Percentiles rank a stretch among this genome's conserved stretches.
Conservation (phyloP, 139 green algal genomes). For the Deuterostichococcus epilithicus region DNA sequence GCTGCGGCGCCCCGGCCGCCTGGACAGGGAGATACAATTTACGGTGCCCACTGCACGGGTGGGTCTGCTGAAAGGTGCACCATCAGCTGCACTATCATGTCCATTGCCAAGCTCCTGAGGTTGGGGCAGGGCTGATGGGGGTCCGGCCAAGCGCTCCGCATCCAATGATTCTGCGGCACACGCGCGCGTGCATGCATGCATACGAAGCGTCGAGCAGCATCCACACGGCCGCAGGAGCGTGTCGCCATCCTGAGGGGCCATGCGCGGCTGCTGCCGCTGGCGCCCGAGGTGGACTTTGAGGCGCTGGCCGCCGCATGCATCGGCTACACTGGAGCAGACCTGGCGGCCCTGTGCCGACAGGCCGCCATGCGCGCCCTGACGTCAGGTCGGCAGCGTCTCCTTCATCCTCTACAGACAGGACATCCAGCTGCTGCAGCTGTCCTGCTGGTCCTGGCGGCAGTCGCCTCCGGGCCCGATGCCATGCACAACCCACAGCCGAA, state of each 20-base stretch:
- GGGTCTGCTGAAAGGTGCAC: background rate
- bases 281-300: slow-evolving; percentile 56
- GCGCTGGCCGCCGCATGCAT: slow-evolving; percentile 54
- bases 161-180: no score
- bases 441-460: background rate
- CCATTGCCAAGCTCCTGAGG: no score
- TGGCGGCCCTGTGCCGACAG: slow-evolving; percentile 70
- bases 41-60: background rate
- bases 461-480: background rate
- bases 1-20: slow-evolving; percentile 75
- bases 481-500: background rate
- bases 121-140: no score
- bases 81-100: no score
- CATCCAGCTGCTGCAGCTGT: no score
- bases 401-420: no score
- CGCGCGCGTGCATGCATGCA: no score
- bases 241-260: slow-evolving; percentile 52
- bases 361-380: slow-evolving; percentile 69
- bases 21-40: slow-evolving; percentile 80
- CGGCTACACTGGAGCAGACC: slow-evolving; percentile 84
- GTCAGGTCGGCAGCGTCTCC: background rate
- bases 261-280: slow-evolving; percentile 44
- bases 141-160: no score
- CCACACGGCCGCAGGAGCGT: slow-evolving; percentile 16
- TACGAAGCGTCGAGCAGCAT: no score